Base-by-base conservation (phyloP, 192 early-diverging fungal genomes). In the Mortierella antarctica region DNA sequence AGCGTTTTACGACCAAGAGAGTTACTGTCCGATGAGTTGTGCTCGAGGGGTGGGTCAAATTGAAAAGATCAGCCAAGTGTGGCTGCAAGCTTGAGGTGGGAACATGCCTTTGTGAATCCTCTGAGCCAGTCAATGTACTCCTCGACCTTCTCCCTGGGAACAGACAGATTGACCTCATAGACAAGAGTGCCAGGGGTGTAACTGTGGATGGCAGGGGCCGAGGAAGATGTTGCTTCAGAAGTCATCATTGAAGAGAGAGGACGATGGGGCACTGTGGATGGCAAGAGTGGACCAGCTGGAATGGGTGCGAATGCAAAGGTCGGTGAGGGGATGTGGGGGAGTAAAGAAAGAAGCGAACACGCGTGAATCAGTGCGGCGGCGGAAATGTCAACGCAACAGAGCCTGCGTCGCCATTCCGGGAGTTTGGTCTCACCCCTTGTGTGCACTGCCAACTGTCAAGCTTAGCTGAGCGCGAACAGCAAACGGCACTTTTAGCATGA, bases 161-260 rank as follows among this genome's bases (percentile, higher is more conserved):
- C 83, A 4, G 87, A 88, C 54, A 90, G 74, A 68, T 89, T 91
- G 58, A 91, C 84, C 65, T 90, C 77, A 46, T 80, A 80, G 12
- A 80, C 52, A 20, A 80, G 70, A 3, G 77, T 80, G 18, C 77
- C 77, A 17, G 77, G 52, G 65, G 65, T 71, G 65, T 80, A 80
- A n/a, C 56, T 80, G 50, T 80, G 77, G 20, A 46, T 39, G 18
- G 65, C 21, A 44, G 48, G 9, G 48, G 50, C 39, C 11, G 44
- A 17, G 42, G 31, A 31, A 31, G 31, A 3, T 31, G 31, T 31
- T 31, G 31, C 31, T 31, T 31, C 9, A 15, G 21, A 20, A 21
- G 55, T 15, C 9, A 57, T 10, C 17, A 57, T 15, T 20, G 57
- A 14, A 59, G 9, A 13, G 42, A 42, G 21, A 12, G 23, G 39